Conservation (phyloP, 2,329 filamentous ascomycete species). For the Stachybotrys elegans region DNA sequence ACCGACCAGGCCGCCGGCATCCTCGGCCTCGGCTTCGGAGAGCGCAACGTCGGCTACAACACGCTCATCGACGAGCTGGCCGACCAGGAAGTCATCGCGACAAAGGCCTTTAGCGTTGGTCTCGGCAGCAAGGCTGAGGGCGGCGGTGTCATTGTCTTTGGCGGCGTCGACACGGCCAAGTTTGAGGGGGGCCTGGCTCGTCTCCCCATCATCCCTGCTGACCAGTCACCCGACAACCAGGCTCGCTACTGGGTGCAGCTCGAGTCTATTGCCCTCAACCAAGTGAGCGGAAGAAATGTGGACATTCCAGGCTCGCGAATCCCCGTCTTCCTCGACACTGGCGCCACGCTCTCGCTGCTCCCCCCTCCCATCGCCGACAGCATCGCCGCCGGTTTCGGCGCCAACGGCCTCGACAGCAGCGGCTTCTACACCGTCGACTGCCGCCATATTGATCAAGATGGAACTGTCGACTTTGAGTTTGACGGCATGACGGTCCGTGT, state of each 20-base stretch:
- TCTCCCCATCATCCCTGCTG: slow-evolving; percentile 56
- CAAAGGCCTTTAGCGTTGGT: slow-evolving; percentile 61
- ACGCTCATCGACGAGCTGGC: slow-evolving; percentile 48
- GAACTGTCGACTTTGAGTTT: slow-evolving; percentile 46
- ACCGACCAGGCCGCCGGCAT: slow-evolving; percentile 52
- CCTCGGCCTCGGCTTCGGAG: slow-evolving; percentile 68
- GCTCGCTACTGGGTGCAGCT: slow-evolving; percentile 49
- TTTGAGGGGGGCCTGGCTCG: slow-evolving; percentile 54
- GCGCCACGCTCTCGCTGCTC: slow-evolving; percentile 63
- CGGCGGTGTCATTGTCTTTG: slow-evolving; percentile 62
- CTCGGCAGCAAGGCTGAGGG: slow-evolving; percentile 56
- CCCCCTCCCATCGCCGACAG: slow-evolving; percentile 48
- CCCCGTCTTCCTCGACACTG: slow-evolving; percentile 65
- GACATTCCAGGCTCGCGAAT: slow-evolving; percentile 31
- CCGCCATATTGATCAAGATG: slow-evolving; percentile 29
- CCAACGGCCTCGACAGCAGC: slow-evolving; percentile 27
- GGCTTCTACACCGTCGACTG: slow-evolving; percentile 46
- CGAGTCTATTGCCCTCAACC: slow-evolving; percentile 36
- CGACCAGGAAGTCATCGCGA: slow-evolving; percentile 48
- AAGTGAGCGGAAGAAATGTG: slow-evolving; percentile 21
- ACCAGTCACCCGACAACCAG: slow-evolving; percentile 48
- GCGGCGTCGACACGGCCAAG: slow-evolving; percentile 61
- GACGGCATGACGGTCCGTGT: slow-evolving; percentile 41
- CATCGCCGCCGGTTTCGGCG: slow-evolving; percentile 46
- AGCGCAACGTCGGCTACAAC: slow-evolving; percentile 39